Evolutionary conservation across 441 rosid species (phyloP), one percentile per base, ranked within the genome.

Genomic region (Biscutella laevigata): DNA sequence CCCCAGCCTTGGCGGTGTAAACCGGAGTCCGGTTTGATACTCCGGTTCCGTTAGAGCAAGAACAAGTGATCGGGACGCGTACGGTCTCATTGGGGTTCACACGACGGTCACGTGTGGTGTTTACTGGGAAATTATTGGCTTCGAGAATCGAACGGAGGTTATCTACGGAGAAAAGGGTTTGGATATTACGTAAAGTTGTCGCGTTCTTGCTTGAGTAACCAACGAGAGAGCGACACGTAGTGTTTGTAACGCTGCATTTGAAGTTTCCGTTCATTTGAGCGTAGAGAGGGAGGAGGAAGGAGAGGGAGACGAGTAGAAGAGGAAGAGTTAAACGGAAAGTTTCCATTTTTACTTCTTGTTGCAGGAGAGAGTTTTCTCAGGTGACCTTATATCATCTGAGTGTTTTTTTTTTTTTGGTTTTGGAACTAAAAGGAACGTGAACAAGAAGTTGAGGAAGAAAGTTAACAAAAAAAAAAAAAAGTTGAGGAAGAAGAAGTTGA

Each of bases 11-110:
- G 14, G 83, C 76, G 9, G 59, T 69, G 76, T 88, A 91, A n/a
- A 25, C 10, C 6, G 94, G 88, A 0, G 12, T 40, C 9, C 43
- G 42, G 71, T 61, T 14, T 24, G 95, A 83, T 15, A 71, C 50
- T 5, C 98, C 98, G 25, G 81, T 82, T 63, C 73, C 77, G 72
- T 77, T 79, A 21, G 48, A 19, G 78, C 96, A 91, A 32, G 15
- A 5, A 59, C 96, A 88, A 9, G 73, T 32, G 68, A 88, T 72
- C 27, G 94, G 91, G 74, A 91, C 47, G 24, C 61, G 70, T 61
- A 85, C 15, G 53, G 68, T 50, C 57, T 66, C 64, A 19, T 54
- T 36, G 0, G 68, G 57, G 44, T 45, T 17, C 22, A 88, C 52
- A 2, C 34, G 44, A 14, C 7, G 5, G 71, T 28, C 57, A 14